phyloP scores from a whole-genome alignment of 768 basidiomycete genomes.

The Daedaleopsis nitida region DNA sequence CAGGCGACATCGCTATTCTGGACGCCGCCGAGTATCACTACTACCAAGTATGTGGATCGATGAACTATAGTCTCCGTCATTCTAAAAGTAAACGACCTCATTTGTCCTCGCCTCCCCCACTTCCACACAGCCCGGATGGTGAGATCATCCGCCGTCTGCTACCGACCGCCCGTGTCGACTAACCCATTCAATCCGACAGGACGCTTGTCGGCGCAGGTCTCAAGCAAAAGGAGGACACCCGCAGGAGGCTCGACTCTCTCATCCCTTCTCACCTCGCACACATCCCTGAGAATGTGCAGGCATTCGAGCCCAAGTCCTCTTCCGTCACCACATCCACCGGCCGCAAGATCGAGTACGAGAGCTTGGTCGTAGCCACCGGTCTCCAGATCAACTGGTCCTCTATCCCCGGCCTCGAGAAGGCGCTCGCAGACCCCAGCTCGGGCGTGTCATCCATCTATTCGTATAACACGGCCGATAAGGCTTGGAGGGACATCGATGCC shows the following conservation, averaged over 20 bases:
- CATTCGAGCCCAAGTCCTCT: slow-evolving; percentile 77
- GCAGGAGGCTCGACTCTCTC: slow-evolving; percentile 64
- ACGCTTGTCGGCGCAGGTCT: slow-evolving; percentile 93
- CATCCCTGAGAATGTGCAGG: slow-evolving; percentile 67
- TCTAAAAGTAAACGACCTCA: too few relatives aligned
- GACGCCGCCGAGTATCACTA: slow-evolving; percentile 83
- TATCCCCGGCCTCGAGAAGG: slow-evolving; percentile 72
- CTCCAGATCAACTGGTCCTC: slow-evolving; percentile 83
- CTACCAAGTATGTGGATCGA: slow-evolving; percentile 61
- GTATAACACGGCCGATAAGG: slow-evolving; percentile 86
- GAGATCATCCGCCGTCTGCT: background rate
- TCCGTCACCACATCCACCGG: slow-evolving; percentile 74
- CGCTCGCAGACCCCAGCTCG: slow-evolving; percentile 73
- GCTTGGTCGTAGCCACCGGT: slow-evolving; percentile 86
- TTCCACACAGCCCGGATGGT: slow-evolving; percentile 79
- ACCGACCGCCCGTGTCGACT: background rate
- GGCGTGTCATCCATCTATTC: slow-evolving; percentile 94
- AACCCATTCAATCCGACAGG: slow-evolving; percentile 44
- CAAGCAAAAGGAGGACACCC: slow-evolving; percentile 65
- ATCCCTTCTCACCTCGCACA: slow-evolving; percentile 75
- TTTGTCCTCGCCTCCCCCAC: slow-evolving; percentile 13
- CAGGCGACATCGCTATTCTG: slow-evolving; percentile 83
- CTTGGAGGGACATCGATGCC: slow-evolving; percentile 79
- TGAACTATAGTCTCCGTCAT: too few relatives aligned
- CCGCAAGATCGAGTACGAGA: slow-evolving; percentile 75